Evolutionary conservation across 2,329 filamentous ascomycete genomes (phyloP).

Genomic region (Alternaria postmessia): DNA sequence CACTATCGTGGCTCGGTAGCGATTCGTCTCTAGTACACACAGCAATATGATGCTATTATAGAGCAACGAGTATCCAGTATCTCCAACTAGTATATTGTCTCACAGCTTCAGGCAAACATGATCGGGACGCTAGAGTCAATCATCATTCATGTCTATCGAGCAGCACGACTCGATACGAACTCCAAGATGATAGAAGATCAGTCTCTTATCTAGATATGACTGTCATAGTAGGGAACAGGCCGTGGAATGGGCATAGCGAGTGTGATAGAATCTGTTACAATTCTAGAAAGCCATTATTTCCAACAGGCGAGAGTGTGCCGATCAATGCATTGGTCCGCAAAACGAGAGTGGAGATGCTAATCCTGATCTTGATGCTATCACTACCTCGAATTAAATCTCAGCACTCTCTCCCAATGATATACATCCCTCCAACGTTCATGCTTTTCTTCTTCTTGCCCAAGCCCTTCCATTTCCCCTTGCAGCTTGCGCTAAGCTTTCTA

Average conservation of each 20-base stretch:
- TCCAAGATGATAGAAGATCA: neutral
- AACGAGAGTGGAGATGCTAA: neutral
- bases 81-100: too few relatives aligned
- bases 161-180: neutral
- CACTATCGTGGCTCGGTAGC: too few relatives aligned
- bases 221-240: neutral
- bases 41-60: too few relatives aligned
- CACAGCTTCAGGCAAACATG: too few relatives aligned
- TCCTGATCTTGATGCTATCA: too few relatives aligned
- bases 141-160: neutral
- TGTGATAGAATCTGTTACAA: neutral
- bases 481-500: constrained; percentile 1
- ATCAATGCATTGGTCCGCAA: neutral
- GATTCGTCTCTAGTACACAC: too few relatives aligned
- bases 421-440: neutral
- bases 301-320: neutral
- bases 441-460: neutral
- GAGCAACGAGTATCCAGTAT: too few relatives aligned
- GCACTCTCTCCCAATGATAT: neutral
- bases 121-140: neutral
- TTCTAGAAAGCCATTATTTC: neutral
- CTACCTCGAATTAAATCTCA: neutral
- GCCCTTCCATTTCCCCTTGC: neutral
- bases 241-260: neutral
- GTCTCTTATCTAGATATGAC: neutral